Percentiles rank a stretch among this genome's conserved stretches.
phyloP scores from a whole-genome alignment of 108 stramenopile genomes.

The Pseudonitzschia pungens region DNA sequence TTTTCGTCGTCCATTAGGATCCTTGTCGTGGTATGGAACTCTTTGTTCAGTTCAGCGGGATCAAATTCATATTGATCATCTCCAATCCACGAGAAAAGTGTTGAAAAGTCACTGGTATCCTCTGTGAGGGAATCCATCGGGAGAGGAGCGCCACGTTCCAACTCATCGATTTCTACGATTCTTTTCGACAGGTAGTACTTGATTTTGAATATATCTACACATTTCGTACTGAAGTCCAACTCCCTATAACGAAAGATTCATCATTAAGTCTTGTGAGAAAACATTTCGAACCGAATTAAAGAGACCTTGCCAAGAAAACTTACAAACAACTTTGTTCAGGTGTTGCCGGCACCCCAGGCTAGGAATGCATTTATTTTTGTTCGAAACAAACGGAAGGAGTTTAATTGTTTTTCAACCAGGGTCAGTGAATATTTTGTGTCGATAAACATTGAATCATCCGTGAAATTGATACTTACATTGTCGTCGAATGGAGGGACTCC shows the following conservation, averaged over 20 bases:
- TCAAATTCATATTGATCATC: constrained; percentile 62
- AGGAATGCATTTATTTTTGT: no score
- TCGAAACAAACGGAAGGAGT: no score
- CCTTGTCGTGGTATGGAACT: constrained; percentile 45
- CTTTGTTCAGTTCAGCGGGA: constrained; percentile 40
- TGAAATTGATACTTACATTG: neutral
- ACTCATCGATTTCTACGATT: neutral
- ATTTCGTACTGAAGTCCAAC: constrained; percentile 71
- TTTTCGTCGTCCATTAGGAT: constrained; percentile 62
- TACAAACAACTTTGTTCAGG: no score
- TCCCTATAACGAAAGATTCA: constrained; percentile 33
- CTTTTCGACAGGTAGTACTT: constrained; percentile 59
- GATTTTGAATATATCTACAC: constrained; percentile 55
- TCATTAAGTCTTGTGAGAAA: no score
- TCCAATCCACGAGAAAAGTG: constrained; percentile 33
- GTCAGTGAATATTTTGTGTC: no score
- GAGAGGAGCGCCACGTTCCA: neutral
- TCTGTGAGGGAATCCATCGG: neutral
- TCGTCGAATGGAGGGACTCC: constrained; percentile 11
- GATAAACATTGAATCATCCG: no score
- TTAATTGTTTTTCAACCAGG: no score
- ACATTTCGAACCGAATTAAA: no score
- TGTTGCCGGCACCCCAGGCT: no score
- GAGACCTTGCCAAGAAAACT: no score
- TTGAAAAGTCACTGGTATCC: neutral